A percentile compares a stretch with the other conserved stretches of the same genome.
Evolutionary conservation across 306 rosid species (phyloP).

Genomic region (Glycine latifolia): DNA sequence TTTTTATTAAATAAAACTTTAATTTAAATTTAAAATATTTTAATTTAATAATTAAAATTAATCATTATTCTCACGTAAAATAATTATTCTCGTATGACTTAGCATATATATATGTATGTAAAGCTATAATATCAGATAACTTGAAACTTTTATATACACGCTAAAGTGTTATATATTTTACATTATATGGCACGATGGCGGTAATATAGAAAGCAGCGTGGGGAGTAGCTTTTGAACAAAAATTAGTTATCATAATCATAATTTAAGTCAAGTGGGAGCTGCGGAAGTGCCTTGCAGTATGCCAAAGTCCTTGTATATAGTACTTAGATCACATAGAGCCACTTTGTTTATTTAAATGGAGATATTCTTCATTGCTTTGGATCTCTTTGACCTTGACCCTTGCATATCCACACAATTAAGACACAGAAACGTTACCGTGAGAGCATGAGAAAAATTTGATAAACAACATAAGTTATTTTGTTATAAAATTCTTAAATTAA

Average conservation of each 20-base stretch:
- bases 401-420: slow-evolving; percentile 20
- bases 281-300: slow-evolving; percentile 54
- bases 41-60: too few relatives aligned
- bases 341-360: background rate
- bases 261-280: slow-evolving; percentile 58
- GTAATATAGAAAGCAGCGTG: slow-evolving; percentile 36
- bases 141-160: background rate
- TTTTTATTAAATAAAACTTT: too few relatives aligned
- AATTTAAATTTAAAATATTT: too few relatives aligned
- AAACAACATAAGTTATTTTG: background rate
- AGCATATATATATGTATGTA: too few relatives aligned
- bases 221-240: slow-evolving; percentile 54
- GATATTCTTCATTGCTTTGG: slow-evolving; percentile 45
- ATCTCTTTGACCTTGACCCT: slow-evolving; percentile 17
- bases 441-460: background rate
- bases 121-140: background rate
- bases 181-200: background rate
- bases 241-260: slow-evolving; percentile 63
- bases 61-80: too few relatives aligned
- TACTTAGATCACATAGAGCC: slow-evolving; percentile 49
- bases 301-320: slow-evolving; percentile 39
- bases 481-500: background rate
- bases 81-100: too few relatives aligned
- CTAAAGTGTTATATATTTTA: background rate
- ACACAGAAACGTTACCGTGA: background rate